A percentile compares a stretch with the other conserved stretches of the same genome.
These are phyloP conservation scores for Ceratocystis smalleyi DNA, from an alignment of 2,329 filamentous ascomycete genomes.

Conservation along the genomic window DNA sequence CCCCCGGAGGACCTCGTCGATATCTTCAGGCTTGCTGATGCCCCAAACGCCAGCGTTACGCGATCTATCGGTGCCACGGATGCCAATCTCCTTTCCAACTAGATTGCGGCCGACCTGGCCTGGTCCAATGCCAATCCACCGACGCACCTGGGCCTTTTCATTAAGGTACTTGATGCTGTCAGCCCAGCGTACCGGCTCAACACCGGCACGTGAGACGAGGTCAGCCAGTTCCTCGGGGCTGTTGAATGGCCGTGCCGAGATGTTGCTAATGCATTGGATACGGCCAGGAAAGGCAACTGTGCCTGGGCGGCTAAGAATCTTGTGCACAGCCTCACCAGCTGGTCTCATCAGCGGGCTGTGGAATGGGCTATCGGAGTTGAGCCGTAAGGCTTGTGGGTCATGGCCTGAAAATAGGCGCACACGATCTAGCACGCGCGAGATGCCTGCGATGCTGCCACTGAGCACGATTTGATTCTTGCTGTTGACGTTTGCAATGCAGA, in stretches of 20 bases:
- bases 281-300: slow-evolving; percentile 59
- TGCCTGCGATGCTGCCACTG: slow-evolving; percentile 70
- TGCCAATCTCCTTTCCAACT: slow-evolving; percentile 88
- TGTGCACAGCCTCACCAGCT: slow-evolving; percentile 57
- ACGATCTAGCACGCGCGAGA: slow-evolving; percentile 67
- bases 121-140: slow-evolving; percentile 85
- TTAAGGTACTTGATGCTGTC: slow-evolving; percentile 83
- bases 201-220: slow-evolving; percentile 60
- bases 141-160: slow-evolving; percentile 60
- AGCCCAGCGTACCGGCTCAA: slow-evolving; percentile 93
- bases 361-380: slow-evolving; percentile 81
- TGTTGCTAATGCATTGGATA: slow-evolving; percentile 73
- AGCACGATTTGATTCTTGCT: slow-evolving; percentile 92
- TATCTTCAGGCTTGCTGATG: slow-evolving; percentile 63
- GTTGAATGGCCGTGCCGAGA: slow-evolving; percentile 62
- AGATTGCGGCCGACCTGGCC: slow-evolving; percentile 88
- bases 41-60: slow-evolving; percentile 91
- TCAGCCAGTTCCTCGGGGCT: slow-evolving; percentile 63
- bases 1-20: slow-evolving; percentile 51
- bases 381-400: slow-evolving; percentile 70
- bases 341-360: slow-evolving; percentile 86
- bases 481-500: slow-evolving; percentile 86
- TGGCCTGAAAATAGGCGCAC: slow-evolving; percentile 80
- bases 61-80: slow-evolving; percentile 58
- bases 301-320: slow-evolving; percentile 46